A percentile compares a stretch with the other conserved stretches of the same genome.
Conservation (phyloP, 345 rosid genomes). For the Ricinus communis region DNA sequence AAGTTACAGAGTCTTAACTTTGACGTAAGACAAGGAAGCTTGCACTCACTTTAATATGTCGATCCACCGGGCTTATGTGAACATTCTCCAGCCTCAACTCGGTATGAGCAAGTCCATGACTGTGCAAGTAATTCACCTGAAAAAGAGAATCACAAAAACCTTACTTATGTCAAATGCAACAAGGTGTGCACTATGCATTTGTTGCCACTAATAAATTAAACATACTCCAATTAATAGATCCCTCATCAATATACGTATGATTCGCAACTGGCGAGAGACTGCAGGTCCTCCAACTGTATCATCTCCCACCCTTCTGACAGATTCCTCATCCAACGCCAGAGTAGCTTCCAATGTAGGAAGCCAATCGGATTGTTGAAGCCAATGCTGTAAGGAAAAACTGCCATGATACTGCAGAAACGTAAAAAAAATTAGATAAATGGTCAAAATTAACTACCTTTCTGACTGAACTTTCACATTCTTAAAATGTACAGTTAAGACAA, state of each 20-base stretch:
- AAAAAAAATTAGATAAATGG: background rate
- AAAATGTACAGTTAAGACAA: background rate
- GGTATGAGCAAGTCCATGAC: slow-evolving; percentile 97
- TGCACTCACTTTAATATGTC: slow-evolving; percentile 79
- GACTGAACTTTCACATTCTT: background rate
- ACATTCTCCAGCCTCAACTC: slow-evolving; percentile 95
- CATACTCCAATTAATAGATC: slow-evolving; percentile 95
- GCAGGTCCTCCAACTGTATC: slow-evolving; percentile 97
- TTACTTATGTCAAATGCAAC: background rate
- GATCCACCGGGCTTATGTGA: slow-evolving; percentile 90
- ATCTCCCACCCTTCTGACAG: slow-evolving; percentile 80
- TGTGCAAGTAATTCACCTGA: slow-evolving; percentile 96
- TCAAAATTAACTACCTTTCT: background rate
- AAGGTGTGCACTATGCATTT: background rate
- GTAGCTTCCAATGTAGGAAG: slow-evolving; percentile 95
- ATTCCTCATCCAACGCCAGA: slow-evolving; percentile 91
- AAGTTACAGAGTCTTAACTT: background rate
- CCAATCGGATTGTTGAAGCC: slow-evolving; percentile 97
- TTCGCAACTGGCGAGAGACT: slow-evolving; percentile 78
- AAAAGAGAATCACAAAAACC: slow-evolving; percentile 11
- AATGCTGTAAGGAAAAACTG: slow-evolving; percentile 88
- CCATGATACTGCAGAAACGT: slow-evolving; percentile 70
- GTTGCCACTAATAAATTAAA: slow-evolving; percentile 8
- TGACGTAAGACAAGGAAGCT: slow-evolving; percentile 1
- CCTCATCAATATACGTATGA: slow-evolving; percentile 77